Conservation (phyloP, 129 eudicot genomes). For the Artemisia annua region DNA sequence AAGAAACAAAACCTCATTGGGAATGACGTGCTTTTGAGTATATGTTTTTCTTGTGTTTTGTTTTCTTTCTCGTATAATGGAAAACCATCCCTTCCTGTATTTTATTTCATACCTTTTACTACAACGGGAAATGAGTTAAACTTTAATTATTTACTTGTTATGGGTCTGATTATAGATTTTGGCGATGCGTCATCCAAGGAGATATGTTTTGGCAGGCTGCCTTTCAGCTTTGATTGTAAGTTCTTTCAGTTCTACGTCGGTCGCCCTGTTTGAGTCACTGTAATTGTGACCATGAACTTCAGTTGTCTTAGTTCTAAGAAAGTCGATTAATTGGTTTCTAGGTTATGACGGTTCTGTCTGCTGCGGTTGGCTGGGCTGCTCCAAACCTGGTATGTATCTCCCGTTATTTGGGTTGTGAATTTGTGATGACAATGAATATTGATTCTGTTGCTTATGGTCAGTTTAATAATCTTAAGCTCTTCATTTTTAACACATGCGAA, state of each 20-base stretch:
- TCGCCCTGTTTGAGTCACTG: neutral
- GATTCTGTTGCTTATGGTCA: neutral
- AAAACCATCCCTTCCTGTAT: neutral
- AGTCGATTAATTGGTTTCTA: slow-evolving; percentile 31
- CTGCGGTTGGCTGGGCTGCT: slow-evolving; percentile 99
- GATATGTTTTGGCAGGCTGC: slow-evolving; percentile 92
- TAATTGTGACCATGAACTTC: neutral
- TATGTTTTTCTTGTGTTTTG: neutral
- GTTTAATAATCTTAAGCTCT: neutral
- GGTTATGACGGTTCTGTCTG: slow-evolving; percentile 96
- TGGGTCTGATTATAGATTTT: slow-evolving; percentile 57
- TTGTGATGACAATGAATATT: neutral
- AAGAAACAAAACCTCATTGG: slow-evolving; percentile 21
- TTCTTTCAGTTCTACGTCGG: neutral
- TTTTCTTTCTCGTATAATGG: neutral
- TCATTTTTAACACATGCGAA: neutral
- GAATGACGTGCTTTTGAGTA: slow-evolving; percentile 12
- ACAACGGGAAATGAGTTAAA: neutral
- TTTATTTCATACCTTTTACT: neutral
- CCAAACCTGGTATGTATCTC: slow-evolving; percentile 77
- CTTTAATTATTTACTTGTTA: neutral
- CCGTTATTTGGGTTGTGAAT: neutral
- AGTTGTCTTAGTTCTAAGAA: slow-evolving; percentile 3
- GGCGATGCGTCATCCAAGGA: slow-evolving; percentile 98
- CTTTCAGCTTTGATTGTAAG: slow-evolving; percentile 82